Conservation (phyloP, 2,329 filamentous ascomycete genomes). For the Phoma sp. region DNA sequence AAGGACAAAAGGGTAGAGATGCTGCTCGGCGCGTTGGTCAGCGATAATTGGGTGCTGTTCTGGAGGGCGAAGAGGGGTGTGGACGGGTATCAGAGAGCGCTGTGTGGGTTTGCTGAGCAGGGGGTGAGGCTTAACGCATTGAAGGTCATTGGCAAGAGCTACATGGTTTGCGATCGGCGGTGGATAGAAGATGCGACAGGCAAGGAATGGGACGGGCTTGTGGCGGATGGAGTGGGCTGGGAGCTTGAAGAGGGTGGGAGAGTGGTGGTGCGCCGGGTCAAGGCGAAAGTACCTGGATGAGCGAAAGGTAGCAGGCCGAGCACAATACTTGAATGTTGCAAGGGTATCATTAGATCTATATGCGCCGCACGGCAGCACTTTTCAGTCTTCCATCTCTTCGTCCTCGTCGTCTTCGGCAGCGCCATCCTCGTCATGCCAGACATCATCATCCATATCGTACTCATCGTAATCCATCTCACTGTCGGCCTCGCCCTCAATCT, state of each 20-base stretch:
- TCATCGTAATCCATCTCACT: conserved; percentile 56
- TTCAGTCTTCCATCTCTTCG: conserved; percentile 53
- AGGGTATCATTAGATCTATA: conserved; percentile 43
- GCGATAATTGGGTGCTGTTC: conserved; percentile 84
- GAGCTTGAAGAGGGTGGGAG: conserved; percentile 70
- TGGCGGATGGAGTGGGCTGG: conserved; percentile 81
- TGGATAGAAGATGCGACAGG: conserved; percentile 74
- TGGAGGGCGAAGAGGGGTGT: conserved; percentile 72
- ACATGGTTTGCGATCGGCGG: conserved; percentile 70
- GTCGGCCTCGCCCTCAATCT: conserved; percentile 57
- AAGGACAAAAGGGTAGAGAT: conserved; percentile 71
- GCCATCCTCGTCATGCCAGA: conserved; percentile 57
- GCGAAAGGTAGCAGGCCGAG: background rate
- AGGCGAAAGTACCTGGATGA: conserved; percentile 36
- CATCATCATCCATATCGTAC: conserved; percentile 58
- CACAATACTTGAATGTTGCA: conserved; percentile 7
- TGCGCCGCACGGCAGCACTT: background rate
- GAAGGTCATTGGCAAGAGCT: conserved; percentile 84
- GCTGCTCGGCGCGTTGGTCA: conserved; percentile 72
- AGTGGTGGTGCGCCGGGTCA: conserved; percentile 75
- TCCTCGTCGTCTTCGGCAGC: conserved; percentile 43
- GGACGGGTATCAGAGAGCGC: conserved; percentile 77
- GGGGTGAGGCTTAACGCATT: conserved; percentile 76
- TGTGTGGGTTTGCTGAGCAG: conserved; percentile 82
- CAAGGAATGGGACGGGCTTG: conserved; percentile 74